Base-by-base conservation (phyloP, 2,329 filamentous ascomycete species). In the Colletotrichum sp. region DNA sequence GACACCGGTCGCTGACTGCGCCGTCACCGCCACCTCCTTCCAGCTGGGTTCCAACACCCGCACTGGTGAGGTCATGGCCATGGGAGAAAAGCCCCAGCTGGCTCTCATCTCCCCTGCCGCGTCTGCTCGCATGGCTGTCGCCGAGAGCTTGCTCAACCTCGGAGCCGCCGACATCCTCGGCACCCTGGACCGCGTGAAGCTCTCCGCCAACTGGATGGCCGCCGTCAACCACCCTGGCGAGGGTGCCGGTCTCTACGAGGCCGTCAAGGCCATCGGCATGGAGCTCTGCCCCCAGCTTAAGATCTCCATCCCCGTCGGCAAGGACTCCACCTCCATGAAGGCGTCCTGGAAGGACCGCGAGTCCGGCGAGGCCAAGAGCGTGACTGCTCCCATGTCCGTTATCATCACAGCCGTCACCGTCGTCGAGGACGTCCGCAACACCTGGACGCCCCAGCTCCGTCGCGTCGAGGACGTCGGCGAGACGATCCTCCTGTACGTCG, bases 321-420 rank as follows among this genome's bases (percentile, higher is more conserved):
- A 99, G 86, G 97, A 99, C 84, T 99, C 96, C 0, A 98, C 98
- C 85, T 98, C 96, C 4, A 99, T 99, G 97, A 98, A 98, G 89
- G 96, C 98, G 81, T 95, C 95, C 72, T 99, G 97, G 97, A 94
- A 92, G 82, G 94, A 96, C 79, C 87, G 88, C 77, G 87, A 90
- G 72, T 91, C 88, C 34, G 91, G 92, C 21, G 90, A 94, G 77
- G 86, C 90, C 16, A 97, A 95, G 87, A 96, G 96, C 79, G 96
- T 99, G 66, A 98, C 95, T 48, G 95, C 97, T 6, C 97, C 97
- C 2, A 92, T 99, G 80, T 98, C 96, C 1, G 90, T 98, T 7
- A 93, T 98, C 71, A 96, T 99, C 79, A 96, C 97, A 7, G 95
- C 97, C 2, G 98, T 99, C 81, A 94, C 94, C 1, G 92, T 95